A percentile compares a stretch with the other conserved stretches of the same genome.
These are phyloP conservation scores for Strobilomyces echinocephalus DNA, from an alignment of 768 basidiomycete species.

Conservation along the genomic window DNA sequence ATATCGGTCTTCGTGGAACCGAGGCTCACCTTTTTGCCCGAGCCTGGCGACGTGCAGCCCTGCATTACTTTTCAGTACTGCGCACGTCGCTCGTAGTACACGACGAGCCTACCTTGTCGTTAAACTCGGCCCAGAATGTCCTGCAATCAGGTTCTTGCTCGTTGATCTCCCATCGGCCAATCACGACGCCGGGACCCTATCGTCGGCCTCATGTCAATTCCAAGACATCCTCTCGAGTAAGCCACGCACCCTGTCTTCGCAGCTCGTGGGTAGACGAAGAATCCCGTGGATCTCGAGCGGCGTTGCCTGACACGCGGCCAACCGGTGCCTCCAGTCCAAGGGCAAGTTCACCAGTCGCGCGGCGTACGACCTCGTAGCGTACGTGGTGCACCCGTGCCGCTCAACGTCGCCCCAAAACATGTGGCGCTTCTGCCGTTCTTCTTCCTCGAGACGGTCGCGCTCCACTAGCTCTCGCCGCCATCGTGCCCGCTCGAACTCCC, in stretches of 20 bases:
- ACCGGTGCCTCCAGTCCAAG: conserved; percentile 8
- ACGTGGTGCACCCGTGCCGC: conserved; percentile 22
- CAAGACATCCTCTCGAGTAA: too few species aligned
- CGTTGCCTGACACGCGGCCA: conserved; percentile 22
- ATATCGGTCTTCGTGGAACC: background rate
- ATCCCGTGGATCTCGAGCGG: conserved; percentile 22
- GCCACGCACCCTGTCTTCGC: conserved; percentile 20
- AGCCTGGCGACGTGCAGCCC: conserved; percentile 24
- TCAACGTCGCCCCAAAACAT: conserved; percentile 22
- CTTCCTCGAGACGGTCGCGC: conserved; percentile 15
- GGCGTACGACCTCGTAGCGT: conserved; percentile 28
- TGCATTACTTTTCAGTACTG: background rate
- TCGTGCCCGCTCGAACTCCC: background rate
- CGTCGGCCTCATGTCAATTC: background rate
- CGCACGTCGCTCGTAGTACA: background rate
- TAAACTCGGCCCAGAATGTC: conserved; percentile 21
- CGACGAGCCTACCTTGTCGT: conserved; percentile 22
- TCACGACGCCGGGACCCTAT: conserved; percentile 17
- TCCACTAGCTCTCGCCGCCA: conserved; percentile 19
- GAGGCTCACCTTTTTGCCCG: conserved; percentile 17
- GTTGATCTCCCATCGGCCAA: conserved; percentile 27
- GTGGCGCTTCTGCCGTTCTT: conserved; percentile 20
- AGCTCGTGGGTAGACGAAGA: conserved; percentile 13
- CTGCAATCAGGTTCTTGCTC: conserved; percentile 26
- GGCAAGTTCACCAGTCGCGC: conserved; percentile 30